Evolutionary conservation across 441 rosid species (phyloP).

Genomic region (Hura crepitans): DNA sequence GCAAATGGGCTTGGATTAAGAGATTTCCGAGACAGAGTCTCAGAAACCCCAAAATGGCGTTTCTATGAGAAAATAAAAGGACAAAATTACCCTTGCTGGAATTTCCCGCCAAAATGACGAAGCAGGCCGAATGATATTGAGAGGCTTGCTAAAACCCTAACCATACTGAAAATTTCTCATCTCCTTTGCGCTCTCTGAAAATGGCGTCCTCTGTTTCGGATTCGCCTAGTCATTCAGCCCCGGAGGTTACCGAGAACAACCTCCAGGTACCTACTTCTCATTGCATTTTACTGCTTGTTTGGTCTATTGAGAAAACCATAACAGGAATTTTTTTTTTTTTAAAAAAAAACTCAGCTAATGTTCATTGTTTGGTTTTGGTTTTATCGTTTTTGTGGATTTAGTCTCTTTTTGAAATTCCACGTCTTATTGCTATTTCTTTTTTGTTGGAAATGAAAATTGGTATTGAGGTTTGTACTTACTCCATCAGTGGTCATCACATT

Average conservation of each 20-base stretch:
- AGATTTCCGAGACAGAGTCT: too few relatives aligned
- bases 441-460: not conserved
- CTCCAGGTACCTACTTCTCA: constrained; percentile 36
- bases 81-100: constrained; percentile 15
- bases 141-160: constrained; percentile 24
- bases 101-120: constrained; percentile 53
- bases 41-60: too few relatives aligned
- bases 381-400: not conserved
- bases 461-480: not conserved
- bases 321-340: too few relatives aligned
- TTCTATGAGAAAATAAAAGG: not conserved
- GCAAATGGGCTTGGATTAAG: not conserved
- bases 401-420: too few relatives aligned
- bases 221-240: constrained; percentile 29
- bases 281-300: constrained; percentile 1
- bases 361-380: not conserved
- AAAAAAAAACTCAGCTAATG: not conserved
- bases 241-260: constrained; percentile 35
- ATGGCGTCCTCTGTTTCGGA: constrained; percentile 43
- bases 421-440: not conserved
- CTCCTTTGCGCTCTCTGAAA: not conserved
- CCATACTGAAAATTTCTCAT: not conserved
- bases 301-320: constrained; percentile 6
- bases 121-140: not conserved
- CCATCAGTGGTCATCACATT: not conserved